Evolutionary conservation across 106 monocot species (phyloP).

Genomic region (Acorus gramineus): DNA sequence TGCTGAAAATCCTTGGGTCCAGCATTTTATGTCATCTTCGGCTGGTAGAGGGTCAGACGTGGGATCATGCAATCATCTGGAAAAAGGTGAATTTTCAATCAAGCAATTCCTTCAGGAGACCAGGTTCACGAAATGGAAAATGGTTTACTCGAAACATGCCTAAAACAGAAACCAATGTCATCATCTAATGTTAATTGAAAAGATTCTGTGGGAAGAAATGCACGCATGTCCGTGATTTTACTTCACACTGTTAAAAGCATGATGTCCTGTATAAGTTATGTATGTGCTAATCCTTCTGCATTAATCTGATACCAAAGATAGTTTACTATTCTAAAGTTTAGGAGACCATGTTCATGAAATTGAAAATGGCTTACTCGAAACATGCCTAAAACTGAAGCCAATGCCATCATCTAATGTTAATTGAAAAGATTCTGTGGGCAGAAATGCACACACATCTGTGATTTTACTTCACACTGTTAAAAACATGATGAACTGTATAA

Average conservation of each 20-base stretch:
- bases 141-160: slow-evolving; percentile 8
- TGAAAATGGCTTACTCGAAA: slow-evolving; percentile 1
- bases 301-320: too few species aligned
- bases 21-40: slow-evolving; percentile 35
- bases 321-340: neutral
- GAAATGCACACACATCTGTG: too few species aligned
- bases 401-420: slow-evolving; percentile 16
- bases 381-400: slow-evolving; percentile 14
- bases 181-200: slow-evolving; percentile 8
- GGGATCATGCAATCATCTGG: slow-evolving; percentile 3
- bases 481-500: too few species aligned
- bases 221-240: too few species aligned
- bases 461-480: too few species aligned
- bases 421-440: too few species aligned
- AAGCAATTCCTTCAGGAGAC: slow-evolving; percentile 2
- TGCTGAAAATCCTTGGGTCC: slow-evolving; percentile 47
- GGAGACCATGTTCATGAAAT: neutral
- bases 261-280: too few species aligned
- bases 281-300: too few species aligned
- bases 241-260: too few species aligned
- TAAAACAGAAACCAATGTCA: slow-evolving; percentile 11
- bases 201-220: slow-evolving; percentile 20
- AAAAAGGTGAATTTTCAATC: slow-evolving; percentile 7
- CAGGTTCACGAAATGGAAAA: neutral
- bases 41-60: slow-evolving; percentile 3